These are phyloP conservation scores for Pseudomassariella vexata DNA, from an alignment of 2,329 filamentous ascomycete species.

Conservation along the genomic window DNA sequence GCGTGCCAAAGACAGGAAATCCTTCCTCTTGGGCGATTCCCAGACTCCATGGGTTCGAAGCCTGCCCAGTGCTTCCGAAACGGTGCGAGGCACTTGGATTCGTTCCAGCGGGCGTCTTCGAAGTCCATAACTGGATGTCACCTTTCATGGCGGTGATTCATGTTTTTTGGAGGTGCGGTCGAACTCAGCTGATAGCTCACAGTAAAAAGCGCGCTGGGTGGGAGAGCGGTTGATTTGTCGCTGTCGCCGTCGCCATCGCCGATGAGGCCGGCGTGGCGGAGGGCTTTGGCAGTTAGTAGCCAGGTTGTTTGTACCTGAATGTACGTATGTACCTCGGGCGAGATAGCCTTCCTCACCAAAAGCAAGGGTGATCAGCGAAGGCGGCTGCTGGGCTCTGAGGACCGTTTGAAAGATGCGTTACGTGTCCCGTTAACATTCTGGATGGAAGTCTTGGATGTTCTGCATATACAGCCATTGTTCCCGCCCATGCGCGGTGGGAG, in stretches of 20 bases:
- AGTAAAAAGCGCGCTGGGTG: no score
- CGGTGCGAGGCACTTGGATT: conserved; percentile 18
- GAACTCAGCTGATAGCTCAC: conserved; percentile 21
- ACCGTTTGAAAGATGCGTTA: conserved; percentile 24
- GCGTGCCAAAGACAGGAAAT: conserved; percentile 22
- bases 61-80: conserved; percentile 22
- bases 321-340: no score
- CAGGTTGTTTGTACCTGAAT: no score
- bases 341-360: conserved; percentile 22
- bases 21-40: conserved; percentile 25
- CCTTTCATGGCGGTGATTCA: conserved; percentile 20
- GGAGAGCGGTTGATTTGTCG: no score
- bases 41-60: conserved; percentile 26
- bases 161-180: conserved; percentile 19
- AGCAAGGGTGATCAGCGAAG: conserved; percentile 22
- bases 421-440: conserved; percentile 17
- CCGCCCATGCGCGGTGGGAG: conserved; percentile 22
- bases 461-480: conserved; percentile 24
- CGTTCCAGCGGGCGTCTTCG: conserved; percentile 25
- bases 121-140: conserved; percentile 23
- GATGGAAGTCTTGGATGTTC: conserved; percentile 22
- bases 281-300: conserved; percentile 22
- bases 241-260: conserved; percentile 17
- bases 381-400: conserved; percentile 23
- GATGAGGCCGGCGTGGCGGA: conserved; percentile 22